Base-by-base conservation (phyloP, 768 basidiomycete genomes). In the Suillus hirtellus region DNA sequence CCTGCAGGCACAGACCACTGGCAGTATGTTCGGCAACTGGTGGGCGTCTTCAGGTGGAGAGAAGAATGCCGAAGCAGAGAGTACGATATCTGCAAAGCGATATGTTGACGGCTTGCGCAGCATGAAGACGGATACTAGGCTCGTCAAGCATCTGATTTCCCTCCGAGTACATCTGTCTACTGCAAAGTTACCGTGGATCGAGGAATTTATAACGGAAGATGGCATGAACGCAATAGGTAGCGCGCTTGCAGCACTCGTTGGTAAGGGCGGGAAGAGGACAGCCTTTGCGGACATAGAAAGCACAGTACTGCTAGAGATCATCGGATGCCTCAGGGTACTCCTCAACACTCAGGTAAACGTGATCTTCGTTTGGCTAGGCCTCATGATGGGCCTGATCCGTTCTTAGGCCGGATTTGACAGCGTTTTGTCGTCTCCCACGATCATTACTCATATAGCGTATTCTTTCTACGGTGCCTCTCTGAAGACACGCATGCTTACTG, bases 101-200 rank as follows among this genome's bases (percentile, higher is more conserved):
- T 92, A 90, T 75, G 85, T 88, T 44, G 82, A 87, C 55, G 79
- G 81, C 12, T 78, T 95, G 60, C 83, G 82, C 59, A 80, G 75
- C 17, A 79, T 79, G 58, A 91, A 82, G 68, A 67, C 79, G 10
- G 87, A 89, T 67, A 75, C 82, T 44, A 87, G 85, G 69, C 80
- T 95, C 34, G 80, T 84, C 59, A 94, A 92, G 70, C 87, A 92
- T 68, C 78, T 97, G 2, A 89, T 94, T 49, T 86, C 89, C 1
- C 79, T 98, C 19, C 87, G 95, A 3, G 90, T 95, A 0, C 90
- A 93, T 69, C 78, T 97, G 1, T 92, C 94, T 2, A 95, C 94
- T 0, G 92, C 90, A 0, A 88, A 87, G 63, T 64, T 95, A 14
- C 75, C 80, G 3, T 96, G 93, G 86, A 87, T 95, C 58, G 81